phyloP scores from a whole-genome alignment of 148 eudicot genomes.

The Rhododendron mucronatum region DNA sequence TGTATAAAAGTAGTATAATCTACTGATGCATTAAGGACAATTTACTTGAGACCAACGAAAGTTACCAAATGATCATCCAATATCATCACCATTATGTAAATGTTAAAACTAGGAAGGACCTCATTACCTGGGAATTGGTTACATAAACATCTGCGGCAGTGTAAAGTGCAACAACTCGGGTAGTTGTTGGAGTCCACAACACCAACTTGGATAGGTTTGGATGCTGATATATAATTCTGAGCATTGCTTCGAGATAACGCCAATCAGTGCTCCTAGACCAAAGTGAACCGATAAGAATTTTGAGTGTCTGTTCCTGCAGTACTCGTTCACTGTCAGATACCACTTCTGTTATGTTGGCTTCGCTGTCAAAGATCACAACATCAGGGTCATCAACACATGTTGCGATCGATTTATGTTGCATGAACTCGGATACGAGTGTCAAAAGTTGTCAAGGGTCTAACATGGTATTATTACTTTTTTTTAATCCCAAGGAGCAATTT shows the following conservation, averaged over 20 bases:
- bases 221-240: slow-evolving; percentile 49
- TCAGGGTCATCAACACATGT: background rate
- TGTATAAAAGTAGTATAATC: too few relatives aligned
- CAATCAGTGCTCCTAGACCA: slow-evolving; percentile 91
- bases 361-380: slow-evolving; percentile 7
- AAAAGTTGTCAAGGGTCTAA: too few relatives aligned
- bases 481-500: too few relatives aligned
- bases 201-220: slow-evolving; percentile 61
- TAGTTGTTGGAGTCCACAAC: slow-evolving; percentile 87
- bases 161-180: slow-evolving; percentile 86
- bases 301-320: slow-evolving; percentile 35
- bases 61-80: too few relatives aligned
- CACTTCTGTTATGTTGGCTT: slow-evolving; percentile 13
- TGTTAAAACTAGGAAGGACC: background rate
- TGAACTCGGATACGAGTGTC: background rate
- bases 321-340: slow-evolving; percentile 25
- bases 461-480: too few relatives aligned
- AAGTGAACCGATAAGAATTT: slow-evolving; percentile 87
- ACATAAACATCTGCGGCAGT: slow-evolving; percentile 94
- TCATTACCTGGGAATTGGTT: slow-evolving; percentile 75
- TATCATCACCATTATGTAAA: too few relatives aligned
- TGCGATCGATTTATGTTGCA: background rate
- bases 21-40: too few relatives aligned
- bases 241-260: slow-evolving; percentile 67
- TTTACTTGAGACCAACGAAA: too few relatives aligned